Percentiles rank a stretch among this genome's conserved stretches.
These are phyloP conservation scores for Lipomyces kockii DNA, from an alignment of 805 yeast species.

Conservation along the genomic window DNA sequence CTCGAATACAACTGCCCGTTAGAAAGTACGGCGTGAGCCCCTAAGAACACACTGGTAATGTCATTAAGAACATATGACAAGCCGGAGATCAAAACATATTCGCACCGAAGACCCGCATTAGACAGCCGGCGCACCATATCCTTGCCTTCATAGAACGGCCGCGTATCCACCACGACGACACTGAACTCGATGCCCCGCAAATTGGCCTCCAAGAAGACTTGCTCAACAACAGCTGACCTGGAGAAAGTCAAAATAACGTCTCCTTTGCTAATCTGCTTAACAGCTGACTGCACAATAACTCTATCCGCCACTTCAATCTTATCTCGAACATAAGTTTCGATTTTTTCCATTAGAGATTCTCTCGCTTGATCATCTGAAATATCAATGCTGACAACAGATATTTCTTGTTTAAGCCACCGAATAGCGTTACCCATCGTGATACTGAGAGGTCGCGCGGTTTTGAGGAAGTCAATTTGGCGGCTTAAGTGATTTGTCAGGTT, in stretches of 20 bases:
- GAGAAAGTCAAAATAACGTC: slow-evolving; percentile 87
- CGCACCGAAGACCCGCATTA: slow-evolving; percentile 66
- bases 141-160: slow-evolving; percentile 94
- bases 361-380: slow-evolving; percentile 70
- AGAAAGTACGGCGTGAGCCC: slow-evolving; percentile 96
- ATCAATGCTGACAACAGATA: slow-evolving; percentile 79
- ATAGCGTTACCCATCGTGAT: slow-evolving; percentile 98
- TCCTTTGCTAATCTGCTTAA: slow-evolving; percentile 73
- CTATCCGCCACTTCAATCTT: slow-evolving; percentile 81
- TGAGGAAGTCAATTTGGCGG: slow-evolving; percentile 89
- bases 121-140: slow-evolving; percentile 69
- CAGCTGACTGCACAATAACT: slow-evolving; percentile 80
- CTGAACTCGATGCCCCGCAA: slow-evolving; percentile 68
- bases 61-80: slow-evolving; percentile 80
- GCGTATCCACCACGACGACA: slow-evolving; percentile 86
- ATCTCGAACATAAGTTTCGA: slow-evolving; percentile 82
- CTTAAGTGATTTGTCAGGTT: slow-evolving; percentile 85
- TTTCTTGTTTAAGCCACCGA: slow-evolving; percentile 95
- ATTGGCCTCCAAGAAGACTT: slow-evolving; percentile 70
- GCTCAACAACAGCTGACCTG: slow-evolving; percentile 79
- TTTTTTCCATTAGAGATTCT: slow-evolving; percentile 61
- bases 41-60: slow-evolving; percentile 88
- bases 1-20: slow-evolving; percentile 92
- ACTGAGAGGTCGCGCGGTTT: slow-evolving; percentile 86
- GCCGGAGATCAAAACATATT: slow-evolving; percentile 79